Base-by-base conservation (phyloP, 2,329 filamentous ascomycete genomes). In the Tolypocladium tropicale region DNA sequence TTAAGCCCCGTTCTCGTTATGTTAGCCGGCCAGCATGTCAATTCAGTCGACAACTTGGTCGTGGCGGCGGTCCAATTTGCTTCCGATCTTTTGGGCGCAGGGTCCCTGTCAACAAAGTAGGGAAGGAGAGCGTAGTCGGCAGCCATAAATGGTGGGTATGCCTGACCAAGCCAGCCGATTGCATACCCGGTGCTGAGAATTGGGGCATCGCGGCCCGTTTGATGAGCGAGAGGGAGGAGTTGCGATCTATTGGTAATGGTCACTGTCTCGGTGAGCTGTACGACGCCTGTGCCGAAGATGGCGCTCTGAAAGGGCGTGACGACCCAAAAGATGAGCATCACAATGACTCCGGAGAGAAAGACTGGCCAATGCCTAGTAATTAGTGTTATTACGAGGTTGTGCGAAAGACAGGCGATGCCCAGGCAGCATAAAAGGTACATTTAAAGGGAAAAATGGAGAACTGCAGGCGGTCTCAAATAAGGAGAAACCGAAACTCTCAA, bases 301-400 rank as follows among this genome's bases (percentile, higher is more conserved):
- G 79, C 76, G 30, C 78, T 75, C 61, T 84, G 80, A 0, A 78
- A 60, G 0, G 82, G 82, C 0, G 81, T 83, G 0, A 85, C 59
- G 0, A 74, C 67, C 78, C 78, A 83, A 3, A 80, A 78, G 0
- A 84, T 72, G 0, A 82, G 49, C 0, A 85, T 66, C 59, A 81
- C 75, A 0, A 74, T 69, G 0, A 71, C 68, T 0, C 78, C 78
- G 0, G 74, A 55, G 1, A 52, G 28, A 21, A 55, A 52, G 2
- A 55, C 54, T 18, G n/a, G n/a, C 54, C 54, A 55, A 23, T 55
- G 54, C 32, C 54, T 55, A 11, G 25, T 1, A 33, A n/a, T 11
- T 7, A 11, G 37, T 53, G 39, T 41, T 41, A 41, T 41, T 12
- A 4, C n/a, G 11, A 41, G n/a, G 7, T 21, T 23, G 9, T 11